Percentiles rank a stretch among this genome's conserved stretches.
phyloP scores from a whole-genome alignment of 2,329 filamentous ascomycete genomes.

The Rhinocladiella similis region DNA sequence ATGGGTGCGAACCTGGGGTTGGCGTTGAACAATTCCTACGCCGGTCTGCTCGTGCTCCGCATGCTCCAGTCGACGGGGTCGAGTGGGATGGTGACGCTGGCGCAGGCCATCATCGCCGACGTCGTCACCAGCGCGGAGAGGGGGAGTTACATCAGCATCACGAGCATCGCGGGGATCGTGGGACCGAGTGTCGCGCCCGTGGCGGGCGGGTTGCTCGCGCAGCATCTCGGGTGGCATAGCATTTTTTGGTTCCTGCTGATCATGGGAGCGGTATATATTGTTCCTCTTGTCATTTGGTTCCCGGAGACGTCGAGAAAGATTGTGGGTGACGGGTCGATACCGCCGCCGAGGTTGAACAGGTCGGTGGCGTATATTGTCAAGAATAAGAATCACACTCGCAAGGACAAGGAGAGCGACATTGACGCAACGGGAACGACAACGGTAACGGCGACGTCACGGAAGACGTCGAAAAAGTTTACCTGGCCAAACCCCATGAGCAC shows the following conservation, averaged over 20 bases:
- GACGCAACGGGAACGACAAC: not conserved
- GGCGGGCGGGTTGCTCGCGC: constrained; percentile 49
- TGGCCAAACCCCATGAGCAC: constrained; percentile 28
- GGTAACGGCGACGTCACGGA: not conserved
- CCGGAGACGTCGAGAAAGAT: constrained; percentile 39
- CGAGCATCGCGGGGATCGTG: constrained; percentile 34
- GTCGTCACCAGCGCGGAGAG: constrained; percentile 41
- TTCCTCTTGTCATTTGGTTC: constrained; percentile 33
- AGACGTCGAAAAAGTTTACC: not conserved
- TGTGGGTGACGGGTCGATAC: constrained; percentile 40
- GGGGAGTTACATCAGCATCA: constrained; percentile 43
- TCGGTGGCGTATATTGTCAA: constrained; percentile 26
- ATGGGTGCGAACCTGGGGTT: constrained; percentile 43
- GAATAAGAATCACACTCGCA: constrained; percentile 1
- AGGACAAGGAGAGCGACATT: not conserved
- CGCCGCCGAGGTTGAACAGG: constrained; percentile 37
- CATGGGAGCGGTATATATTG: constrained; percentile 37
- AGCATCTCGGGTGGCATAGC: constrained; percentile 50
- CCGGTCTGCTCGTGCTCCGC: constrained; percentile 38
- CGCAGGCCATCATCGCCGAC: constrained; percentile 42
- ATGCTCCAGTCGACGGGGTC: constrained; percentile 45
- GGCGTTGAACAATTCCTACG: constrained; percentile 39
- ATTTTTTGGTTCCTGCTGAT: constrained; percentile 58
- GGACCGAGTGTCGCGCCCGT: constrained; percentile 52
- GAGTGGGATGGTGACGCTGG: constrained; percentile 41